phyloP scores from a whole-genome alignment of 2,329 filamentous ascomycete species.

The Microcyclosporella mali region DNA sequence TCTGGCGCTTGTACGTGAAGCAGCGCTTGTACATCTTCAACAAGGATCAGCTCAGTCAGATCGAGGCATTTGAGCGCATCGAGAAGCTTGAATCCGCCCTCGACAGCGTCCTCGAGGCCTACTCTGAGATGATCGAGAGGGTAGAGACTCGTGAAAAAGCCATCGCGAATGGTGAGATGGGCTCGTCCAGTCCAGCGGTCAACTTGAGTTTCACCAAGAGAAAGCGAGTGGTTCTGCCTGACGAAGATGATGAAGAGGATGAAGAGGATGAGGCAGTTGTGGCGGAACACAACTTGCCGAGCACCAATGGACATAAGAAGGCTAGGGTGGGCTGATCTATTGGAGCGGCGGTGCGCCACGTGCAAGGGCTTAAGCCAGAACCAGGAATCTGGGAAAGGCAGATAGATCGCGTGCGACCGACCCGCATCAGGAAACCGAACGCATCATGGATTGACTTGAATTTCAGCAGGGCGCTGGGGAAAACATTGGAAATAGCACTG shows the following conservation, averaged over 20 bases:
- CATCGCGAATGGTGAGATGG: constrained; percentile 14
- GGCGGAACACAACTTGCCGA: constrained; percentile 2
- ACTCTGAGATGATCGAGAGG: constrained; percentile 57
- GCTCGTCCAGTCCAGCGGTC: not conserved
- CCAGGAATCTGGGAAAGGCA: not conserved
- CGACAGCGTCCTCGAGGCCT: constrained; percentile 63
- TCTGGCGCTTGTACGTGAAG: constrained; percentile 73
- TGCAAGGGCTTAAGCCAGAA: constrained; percentile 2
- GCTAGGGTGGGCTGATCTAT: constrained; percentile 7
- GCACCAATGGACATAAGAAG: constrained; percentile 18
- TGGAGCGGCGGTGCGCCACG: constrained; percentile 1
- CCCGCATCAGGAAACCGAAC: no score
- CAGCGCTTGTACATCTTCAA: constrained; percentile 71
- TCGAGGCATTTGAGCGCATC: constrained; percentile 62
- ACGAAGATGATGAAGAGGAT: constrained; percentile 21
- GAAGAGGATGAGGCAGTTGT: constrained; percentile 16
- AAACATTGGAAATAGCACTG: not conserved
- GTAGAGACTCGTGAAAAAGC: constrained; percentile 33
- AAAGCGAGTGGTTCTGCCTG: constrained; percentile 17
- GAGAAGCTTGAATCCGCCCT: constrained; percentile 67
- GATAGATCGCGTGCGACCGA: no score
- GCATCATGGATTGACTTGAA: no score
- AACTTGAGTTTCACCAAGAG: constrained; percentile 13
- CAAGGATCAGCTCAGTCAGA: constrained; percentile 60
- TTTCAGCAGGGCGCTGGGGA: constrained; percentile 3